Evolutionary conservation across 805 yeast genomes (phyloP).

Genomic region (Hanseniaspora jakobsenii): DNA sequence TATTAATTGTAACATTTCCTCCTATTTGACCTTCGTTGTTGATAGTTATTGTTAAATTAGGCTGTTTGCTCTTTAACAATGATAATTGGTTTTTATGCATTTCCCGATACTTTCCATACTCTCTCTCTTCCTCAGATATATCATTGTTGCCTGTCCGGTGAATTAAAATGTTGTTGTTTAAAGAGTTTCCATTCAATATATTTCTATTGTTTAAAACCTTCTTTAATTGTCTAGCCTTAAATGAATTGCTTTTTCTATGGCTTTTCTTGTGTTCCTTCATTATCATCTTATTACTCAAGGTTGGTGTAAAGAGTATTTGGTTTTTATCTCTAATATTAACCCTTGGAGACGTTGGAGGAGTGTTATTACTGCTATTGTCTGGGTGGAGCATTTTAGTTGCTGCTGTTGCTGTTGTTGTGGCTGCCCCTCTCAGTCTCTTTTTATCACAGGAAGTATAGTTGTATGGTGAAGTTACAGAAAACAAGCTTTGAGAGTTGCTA

Average conservation of each 20-base stretch:
- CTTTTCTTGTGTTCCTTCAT: conserved; percentile 20
- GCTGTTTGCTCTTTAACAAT: not conserved
- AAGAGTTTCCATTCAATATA: conserved; percentile 22
- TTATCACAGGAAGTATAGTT: too few species aligned
- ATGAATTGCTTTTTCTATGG: conserved; percentile 29
- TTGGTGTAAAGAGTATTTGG: conserved; percentile 21
- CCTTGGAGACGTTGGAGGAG: conserved; percentile 18
- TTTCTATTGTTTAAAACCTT: conserved; percentile 26
- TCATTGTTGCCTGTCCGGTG: conserved; percentile 4
- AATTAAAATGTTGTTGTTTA: conserved; percentile 12
- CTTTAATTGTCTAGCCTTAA: conserved; percentile 28
- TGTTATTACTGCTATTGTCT: conserved; percentile 8
- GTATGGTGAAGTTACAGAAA: too few species aligned
- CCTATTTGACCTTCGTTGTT: too few species aligned
- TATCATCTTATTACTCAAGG: conserved; percentile 24
- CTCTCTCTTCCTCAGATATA: not conserved
- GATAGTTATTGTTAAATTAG: too few species aligned
- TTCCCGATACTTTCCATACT: conserved; percentile 1
- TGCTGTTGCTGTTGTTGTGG: too few species aligned
- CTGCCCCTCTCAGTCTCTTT: too few species aligned
- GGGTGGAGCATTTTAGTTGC: too few species aligned
- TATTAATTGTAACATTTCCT: too few species aligned
- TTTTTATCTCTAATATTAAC: conserved; percentile 13
- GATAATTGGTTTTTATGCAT: not conserved
- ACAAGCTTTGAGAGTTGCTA: conserved; percentile 5